phyloP scores from a whole-genome alignment of 2,329 filamentous ascomycete genomes.

The Thielaviopsis ethacetica region DNA sequence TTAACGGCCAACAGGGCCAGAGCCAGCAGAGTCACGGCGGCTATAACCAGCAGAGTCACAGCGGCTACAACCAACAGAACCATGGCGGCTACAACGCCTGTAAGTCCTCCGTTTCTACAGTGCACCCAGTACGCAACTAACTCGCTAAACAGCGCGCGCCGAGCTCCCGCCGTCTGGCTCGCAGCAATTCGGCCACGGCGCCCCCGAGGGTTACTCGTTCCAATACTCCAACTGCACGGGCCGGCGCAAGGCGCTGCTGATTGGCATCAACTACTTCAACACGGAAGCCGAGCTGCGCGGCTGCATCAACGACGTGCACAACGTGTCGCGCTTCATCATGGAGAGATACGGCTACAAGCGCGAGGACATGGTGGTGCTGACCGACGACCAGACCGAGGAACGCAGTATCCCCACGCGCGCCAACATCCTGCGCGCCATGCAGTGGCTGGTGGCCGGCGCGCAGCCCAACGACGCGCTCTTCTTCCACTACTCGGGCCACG shows the following conservation, averaged over 20 bases:
- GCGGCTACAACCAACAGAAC: neutral
- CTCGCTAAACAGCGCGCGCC: neutral
- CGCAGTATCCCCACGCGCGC: slow-evolving; percentile 57
- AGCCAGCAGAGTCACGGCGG: slow-evolving; percentile 1
- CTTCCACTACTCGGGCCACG: slow-evolving; percentile 64
- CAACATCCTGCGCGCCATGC: slow-evolving; percentile 60
- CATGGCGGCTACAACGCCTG: neutral
- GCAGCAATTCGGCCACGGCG: slow-evolving; percentile 50
- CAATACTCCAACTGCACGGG: slow-evolving; percentile 64
- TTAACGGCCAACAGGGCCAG: neutral
- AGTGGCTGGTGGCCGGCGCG: slow-evolving; percentile 57
- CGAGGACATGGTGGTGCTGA: slow-evolving; percentile 67
- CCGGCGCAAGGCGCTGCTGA: slow-evolving; percentile 55
- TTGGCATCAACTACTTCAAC: slow-evolving; percentile 70
- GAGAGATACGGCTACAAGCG: slow-evolving; percentile 53
- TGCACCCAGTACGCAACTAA: neutral
- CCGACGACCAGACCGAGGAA: slow-evolving; percentile 56
- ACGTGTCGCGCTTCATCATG: slow-evolving; percentile 55
- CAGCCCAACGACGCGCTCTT: slow-evolving; percentile 62
- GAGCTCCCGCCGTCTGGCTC: slow-evolving; percentile 29
- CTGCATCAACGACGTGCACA: slow-evolving; percentile 70
- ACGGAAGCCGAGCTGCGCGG: slow-evolving; percentile 55
- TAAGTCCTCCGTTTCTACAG: neutral
- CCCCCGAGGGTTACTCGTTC: slow-evolving; percentile 52
- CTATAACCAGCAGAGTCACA: neutral